Conservation (phyloP, 495 filamentous ascomycete species). For the Lasiosphaeria miniovina region DNA sequence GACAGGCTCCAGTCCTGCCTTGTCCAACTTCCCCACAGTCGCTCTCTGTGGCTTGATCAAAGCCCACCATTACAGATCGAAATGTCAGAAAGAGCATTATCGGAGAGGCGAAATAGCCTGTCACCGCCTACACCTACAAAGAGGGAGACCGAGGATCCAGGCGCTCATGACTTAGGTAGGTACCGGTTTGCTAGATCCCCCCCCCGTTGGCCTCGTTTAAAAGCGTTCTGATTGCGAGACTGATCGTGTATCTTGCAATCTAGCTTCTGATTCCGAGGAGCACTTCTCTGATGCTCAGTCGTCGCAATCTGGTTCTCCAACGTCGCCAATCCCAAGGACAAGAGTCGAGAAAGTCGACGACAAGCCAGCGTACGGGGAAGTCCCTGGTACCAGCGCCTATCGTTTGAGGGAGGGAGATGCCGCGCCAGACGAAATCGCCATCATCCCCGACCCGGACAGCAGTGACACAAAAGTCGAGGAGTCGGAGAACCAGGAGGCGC, state of each 20-base stretch:
- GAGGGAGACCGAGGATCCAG: constrained; percentile 69
- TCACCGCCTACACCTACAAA: constrained; percentile 64
- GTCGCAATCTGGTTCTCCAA: constrained; percentile 53
- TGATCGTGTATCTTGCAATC: constrained; percentile 33
- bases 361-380: constrained; percentile 73
- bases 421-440: constrained; percentile 66
- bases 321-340: constrained; percentile 70
- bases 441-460: constrained; percentile 46
- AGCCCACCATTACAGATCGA: constrained; percentile 5
- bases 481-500: constrained; percentile 20
- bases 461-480: constrained; percentile 13
- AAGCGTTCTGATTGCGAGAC: background rate
- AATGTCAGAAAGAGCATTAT: constrained; percentile 16
- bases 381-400: constrained; percentile 80
- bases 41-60: background rate
- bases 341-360: constrained; percentile 74
- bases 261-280: constrained; percentile 73
- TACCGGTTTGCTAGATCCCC: background rate
- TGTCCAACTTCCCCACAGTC: background rate
- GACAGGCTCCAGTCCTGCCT: background rate
- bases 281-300: constrained; percentile 90
- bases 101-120: constrained; percentile 44
- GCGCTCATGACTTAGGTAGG: constrained; percentile 80
- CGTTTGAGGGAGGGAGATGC: constrained; percentile 76
- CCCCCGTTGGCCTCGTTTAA: background rate